Base-by-base conservation (phyloP, 140 eudicot species). In the Anethum foeniculum region DNA sequence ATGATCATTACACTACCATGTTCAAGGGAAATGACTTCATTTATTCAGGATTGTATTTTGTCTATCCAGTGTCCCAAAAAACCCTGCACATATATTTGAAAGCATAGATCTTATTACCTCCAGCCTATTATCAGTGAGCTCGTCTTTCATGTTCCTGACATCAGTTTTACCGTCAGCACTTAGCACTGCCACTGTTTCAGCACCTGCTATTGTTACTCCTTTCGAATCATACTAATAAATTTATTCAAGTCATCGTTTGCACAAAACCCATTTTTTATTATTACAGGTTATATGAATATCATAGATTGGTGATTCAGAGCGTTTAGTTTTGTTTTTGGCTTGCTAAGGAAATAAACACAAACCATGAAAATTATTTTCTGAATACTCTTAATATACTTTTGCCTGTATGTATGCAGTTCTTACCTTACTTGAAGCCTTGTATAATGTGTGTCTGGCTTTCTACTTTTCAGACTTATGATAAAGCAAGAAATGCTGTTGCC, bases 401-500 rank as follows among this genome's bases (percentile, higher is more conserved):
- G 18, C 71, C 71, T 27, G 71, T 62, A 32, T 4, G n/a, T 67
- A 28, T 65, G 41, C 23, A 32, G 5, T 69, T 69, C 5, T 6
- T 71, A 18, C 38, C 52, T 41, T 43, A 39, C 18, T 41, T 38
- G 30, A 38, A 71, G 47, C 25, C 44, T 71, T 9, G 15, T 8
- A 34, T 71, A 36, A 71, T 34, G 76, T 71, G 14, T 71, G 8
- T 71, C 46, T 36, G 46, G 28, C 47, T 5, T 68, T 27, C 86
- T 25, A 83, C 58, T 68, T 36, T 71, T 85, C 99, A 92, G 99
- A 78, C 95, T 74, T 94, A 89, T 46, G 99, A 94, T 83, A 94
- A 90, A 92, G 99, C 99, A 81, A 90, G 99, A 88, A 94, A 94
- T 87, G 99, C 99, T 18, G 78, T 94, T 86, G 99, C 97, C 77